These are phyloP conservation scores for Halophytophthora polymorphica DNA, from an alignment of 352 stramenopile genomes.

Conservation along the genomic window DNA sequence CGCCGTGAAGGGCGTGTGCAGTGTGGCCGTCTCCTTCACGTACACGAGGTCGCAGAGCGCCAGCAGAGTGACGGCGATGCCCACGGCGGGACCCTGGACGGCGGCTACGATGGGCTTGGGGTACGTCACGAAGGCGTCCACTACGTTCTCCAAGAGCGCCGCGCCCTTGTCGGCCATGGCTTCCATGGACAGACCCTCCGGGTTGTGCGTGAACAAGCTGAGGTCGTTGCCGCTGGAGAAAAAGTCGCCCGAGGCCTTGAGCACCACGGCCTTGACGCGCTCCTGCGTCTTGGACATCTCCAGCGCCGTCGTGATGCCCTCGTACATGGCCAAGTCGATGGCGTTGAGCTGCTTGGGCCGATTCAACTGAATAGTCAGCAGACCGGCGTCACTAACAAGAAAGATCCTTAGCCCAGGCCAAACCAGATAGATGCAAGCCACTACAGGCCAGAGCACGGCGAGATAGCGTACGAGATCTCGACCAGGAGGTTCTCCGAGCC, in stretches of 20 bases:
- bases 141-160: constrained; percentile 56
- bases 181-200: constrained; percentile 50
- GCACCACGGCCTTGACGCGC: constrained; percentile 76
- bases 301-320: constrained; percentile 67
- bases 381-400: constrained; percentile 33
- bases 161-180: constrained; percentile 55
- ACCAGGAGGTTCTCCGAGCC: constrained; percentile 51
- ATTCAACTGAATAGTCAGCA: constrained; percentile 82
- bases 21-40: constrained; percentile 78
- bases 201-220: constrained; percentile 69
- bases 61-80: constrained; percentile 88
- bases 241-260: constrained; percentile 83
- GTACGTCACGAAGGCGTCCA: constrained; percentile 82
- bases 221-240: constrained; percentile 91
- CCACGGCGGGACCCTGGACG: constrained; percentile 89
- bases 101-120: constrained; percentile 88
- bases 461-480: constrained; percentile 42
- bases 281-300: constrained; percentile 57
- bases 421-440: background rate
- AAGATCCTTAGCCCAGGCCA: background rate
- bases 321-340: constrained; percentile 84
- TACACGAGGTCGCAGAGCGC: constrained; percentile 90
- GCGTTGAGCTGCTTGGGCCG: constrained; percentile 85
- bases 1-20: constrained; percentile 91
- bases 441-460: background rate